phyloP scores from a whole-genome alignment of 495 filamentous ascomycete genomes.

The Astrothelium subdiscretum region DNA sequence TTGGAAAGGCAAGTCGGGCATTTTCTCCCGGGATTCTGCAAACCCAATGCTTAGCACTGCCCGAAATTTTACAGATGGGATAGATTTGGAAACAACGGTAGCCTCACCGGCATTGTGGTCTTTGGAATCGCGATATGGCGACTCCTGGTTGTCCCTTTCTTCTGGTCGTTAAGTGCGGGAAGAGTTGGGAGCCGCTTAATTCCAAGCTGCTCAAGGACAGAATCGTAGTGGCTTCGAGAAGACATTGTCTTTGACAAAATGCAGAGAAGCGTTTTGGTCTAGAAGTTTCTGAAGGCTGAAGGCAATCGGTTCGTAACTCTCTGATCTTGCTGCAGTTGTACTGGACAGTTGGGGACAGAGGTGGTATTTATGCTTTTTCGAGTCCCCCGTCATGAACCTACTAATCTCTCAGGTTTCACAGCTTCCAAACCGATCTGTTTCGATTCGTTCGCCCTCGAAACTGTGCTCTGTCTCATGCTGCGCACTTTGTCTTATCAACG shows the following conservation, averaged over 20 bases:
- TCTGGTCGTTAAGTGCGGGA: neutral
- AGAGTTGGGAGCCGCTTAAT: neutral
- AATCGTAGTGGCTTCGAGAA: neutral
- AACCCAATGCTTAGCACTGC: neutral
- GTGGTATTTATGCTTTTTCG: neutral
- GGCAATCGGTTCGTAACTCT: neutral
- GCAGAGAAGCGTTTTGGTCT: neutral
- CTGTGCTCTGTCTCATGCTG: too few species aligned
- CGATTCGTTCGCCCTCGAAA: too few species aligned
- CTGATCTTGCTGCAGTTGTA: neutral
- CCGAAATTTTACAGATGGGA: neutral
- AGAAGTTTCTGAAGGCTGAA: neutral
- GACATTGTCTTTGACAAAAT: neutral
- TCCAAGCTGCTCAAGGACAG: neutral
- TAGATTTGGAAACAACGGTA: neutral
- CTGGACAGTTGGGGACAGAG: neutral
- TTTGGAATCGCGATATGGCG: neutral
- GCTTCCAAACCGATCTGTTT: neutral
- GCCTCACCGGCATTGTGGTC: slow-evolving; percentile 11
- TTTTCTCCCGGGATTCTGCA: slow-evolving; percentile 26
- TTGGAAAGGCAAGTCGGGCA: slow-evolving; percentile 25
- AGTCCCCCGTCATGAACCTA: neutral
- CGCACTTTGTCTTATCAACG: too few species aligned
- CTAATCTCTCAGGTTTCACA: neutral
- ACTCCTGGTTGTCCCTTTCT: neutral